A percentile compares a stretch with the other conserved stretches of the same genome.
These are phyloP conservation scores for Alternaria brassicicola DNA, from an alignment of 2,329 filamentous ascomycete genomes.

Conservation along the genomic window DNA sequence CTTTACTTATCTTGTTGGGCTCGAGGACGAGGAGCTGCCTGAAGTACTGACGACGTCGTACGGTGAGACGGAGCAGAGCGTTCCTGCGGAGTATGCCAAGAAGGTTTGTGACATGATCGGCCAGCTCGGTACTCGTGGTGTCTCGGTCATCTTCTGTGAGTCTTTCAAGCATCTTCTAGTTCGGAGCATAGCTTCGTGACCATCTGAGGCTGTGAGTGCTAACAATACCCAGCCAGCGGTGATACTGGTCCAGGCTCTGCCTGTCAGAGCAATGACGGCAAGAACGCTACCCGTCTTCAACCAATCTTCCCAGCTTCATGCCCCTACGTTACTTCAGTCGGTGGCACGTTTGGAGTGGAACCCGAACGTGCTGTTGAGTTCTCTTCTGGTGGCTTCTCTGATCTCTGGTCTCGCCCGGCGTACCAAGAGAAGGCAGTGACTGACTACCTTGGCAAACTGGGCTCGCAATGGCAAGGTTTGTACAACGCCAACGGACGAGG, in stretches of 20 bases:
- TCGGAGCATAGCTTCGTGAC: background rate
- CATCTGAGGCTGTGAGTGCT: background rate
- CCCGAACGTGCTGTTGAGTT: conserved; percentile 51
- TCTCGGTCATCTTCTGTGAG: conserved; percentile 47
- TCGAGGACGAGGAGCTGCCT: conserved; percentile 45
- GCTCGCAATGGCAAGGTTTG: conserved; percentile 47
- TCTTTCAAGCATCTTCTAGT: background rate
- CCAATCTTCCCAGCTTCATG: conserved; percentile 56
- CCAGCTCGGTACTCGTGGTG: conserved; percentile 49
- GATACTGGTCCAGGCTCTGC: conserved; percentile 51
- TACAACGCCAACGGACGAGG: conserved; percentile 54
- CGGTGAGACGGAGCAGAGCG: conserved; percentile 50
- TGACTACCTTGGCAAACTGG: conserved; percentile 50
- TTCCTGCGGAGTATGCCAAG: conserved; percentile 46
- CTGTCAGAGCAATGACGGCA: conserved; percentile 56
- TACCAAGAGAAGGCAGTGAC: conserved; percentile 52
- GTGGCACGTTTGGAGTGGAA: conserved; percentile 49
- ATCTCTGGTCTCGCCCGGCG: conserved; percentile 50
- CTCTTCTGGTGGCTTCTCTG: conserved; percentile 55
- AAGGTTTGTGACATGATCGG: conserved; percentile 50
- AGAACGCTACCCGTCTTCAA: conserved; percentile 51
- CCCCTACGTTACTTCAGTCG: conserved; percentile 56
- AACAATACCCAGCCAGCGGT: conserved; percentile 31
- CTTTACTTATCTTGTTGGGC: conserved; percentile 45
- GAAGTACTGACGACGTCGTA: conserved; percentile 49